Percentiles rank a stretch among this genome's conserved stretches.
These are phyloP conservation scores for Trichoderma orchidacearum DNA, from an alignment of 495 filamentous ascomycete genomes.

Conservation along the genomic window DNA sequence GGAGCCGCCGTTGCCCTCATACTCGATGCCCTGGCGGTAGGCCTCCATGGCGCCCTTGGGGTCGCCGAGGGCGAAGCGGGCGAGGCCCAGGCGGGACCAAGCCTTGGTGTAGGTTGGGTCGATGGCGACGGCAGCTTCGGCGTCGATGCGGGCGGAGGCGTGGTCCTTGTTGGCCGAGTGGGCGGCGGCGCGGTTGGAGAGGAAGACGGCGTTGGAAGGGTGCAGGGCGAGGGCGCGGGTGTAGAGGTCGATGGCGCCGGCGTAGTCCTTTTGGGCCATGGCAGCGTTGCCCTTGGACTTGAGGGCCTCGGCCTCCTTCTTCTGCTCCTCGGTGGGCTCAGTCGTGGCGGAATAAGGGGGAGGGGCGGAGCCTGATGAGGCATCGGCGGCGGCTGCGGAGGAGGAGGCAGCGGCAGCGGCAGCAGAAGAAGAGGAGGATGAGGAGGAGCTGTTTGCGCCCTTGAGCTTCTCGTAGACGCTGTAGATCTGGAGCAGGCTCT, in stretches of 20 bases:
- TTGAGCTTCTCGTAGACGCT: slow-evolving; percentile 92
- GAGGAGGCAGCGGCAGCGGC: slow-evolving; percentile 13
- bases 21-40: slow-evolving; percentile 83
- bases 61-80: slow-evolving; percentile 80
- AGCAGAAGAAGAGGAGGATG: too few species aligned
- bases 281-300: slow-evolving; percentile 90
- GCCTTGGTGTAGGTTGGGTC: slow-evolving; percentile 95
- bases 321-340: slow-evolving; percentile 35
- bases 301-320: slow-evolving; percentile 67
- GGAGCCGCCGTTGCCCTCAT: slow-evolving; percentile 78
- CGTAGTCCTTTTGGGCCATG: slow-evolving; percentile 85
- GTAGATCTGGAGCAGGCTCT: slow-evolving; percentile 84
- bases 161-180: slow-evolving; percentile 72
- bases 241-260: slow-evolving; percentile 68
- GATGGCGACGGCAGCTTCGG: slow-evolving; percentile 69
- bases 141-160: slow-evolving; percentile 67
- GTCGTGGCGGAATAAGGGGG: slow-evolving; percentile 9
- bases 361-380: slow-evolving; percentile 6
- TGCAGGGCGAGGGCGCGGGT: slow-evolving; percentile 66
- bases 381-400: slow-evolving; percentile 10
- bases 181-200: slow-evolving; percentile 92
- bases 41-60: slow-evolving; percentile 86
- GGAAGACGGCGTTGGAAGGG: slow-evolving; percentile 86
- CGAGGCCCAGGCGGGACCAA: slow-evolving; percentile 84
- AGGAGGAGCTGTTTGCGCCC: slow-evolving; percentile 15